phyloP scores from a whole-genome alignment of 495 filamentous ascomycete species.

The Delitschia confertaspora region DNA sequence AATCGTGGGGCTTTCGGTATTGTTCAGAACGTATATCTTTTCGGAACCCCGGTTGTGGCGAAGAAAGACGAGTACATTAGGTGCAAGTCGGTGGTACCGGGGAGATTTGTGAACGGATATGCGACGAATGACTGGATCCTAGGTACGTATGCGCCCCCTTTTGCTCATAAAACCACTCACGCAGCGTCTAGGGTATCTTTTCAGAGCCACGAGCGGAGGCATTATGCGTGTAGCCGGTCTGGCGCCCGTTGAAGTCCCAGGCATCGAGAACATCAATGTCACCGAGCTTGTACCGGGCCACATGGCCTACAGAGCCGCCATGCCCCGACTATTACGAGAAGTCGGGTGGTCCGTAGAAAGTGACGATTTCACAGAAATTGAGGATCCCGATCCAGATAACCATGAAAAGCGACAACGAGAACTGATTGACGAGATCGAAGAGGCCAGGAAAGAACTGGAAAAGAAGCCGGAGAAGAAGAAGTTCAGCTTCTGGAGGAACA shows the following conservation, averaged over 20 bases:
- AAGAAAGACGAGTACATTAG: slow-evolving; percentile 85
- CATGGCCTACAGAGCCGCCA: slow-evolving; percentile 90
- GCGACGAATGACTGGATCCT: slow-evolving; percentile 95
- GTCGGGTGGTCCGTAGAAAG: slow-evolving; percentile 83
- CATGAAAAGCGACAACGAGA: slow-evolving; percentile 82
- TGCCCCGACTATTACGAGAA: slow-evolving; percentile 76
- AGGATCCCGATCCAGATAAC: slow-evolving; percentile 93
- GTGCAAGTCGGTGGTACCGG: slow-evolving; percentile 71
- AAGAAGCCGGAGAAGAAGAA: slow-evolving; percentile 58
- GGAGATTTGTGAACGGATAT: slow-evolving; percentile 91
- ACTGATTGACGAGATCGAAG: slow-evolving; percentile 92
- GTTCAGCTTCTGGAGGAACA: slow-evolving; percentile 76
- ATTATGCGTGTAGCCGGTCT: slow-evolving; percentile 89
- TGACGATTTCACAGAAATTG: slow-evolving; percentile 94
- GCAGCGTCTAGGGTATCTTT: slow-evolving; percentile 64
- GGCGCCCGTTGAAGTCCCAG: slow-evolving; percentile 67
- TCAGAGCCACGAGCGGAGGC: slow-evolving; percentile 87
- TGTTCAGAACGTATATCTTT: slow-evolving; percentile 91
- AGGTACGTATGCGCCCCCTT: slow-evolving; percentile 34
- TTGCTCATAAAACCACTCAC: no score
- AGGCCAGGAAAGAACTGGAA: slow-evolving; percentile 79
- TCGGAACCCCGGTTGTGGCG: slow-evolving; percentile 84
- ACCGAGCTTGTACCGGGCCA: slow-evolving; percentile 83
- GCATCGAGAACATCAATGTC: slow-evolving; percentile 83
- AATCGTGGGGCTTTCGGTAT: slow-evolving; percentile 81